Conservation (phyloP, 257 asterid species). For the Schizonepeta tenuifolia region DNA sequence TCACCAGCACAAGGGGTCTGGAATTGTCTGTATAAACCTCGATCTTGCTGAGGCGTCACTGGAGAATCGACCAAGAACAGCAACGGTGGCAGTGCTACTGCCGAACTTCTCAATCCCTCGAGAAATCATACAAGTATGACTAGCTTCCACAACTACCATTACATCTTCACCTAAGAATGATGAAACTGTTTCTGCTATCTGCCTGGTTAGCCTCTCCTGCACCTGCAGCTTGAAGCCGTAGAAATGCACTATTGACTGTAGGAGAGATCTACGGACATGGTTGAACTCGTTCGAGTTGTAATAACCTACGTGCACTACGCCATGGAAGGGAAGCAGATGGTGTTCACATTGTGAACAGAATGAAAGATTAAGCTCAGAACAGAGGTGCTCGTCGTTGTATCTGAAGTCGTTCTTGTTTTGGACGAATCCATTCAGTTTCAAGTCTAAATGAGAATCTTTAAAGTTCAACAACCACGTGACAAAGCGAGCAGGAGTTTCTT, state of each 20-base stretch:
- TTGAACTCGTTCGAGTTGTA: conserved; percentile 41
- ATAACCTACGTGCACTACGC: conserved; percentile 82
- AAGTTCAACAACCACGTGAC: conserved; percentile 79
- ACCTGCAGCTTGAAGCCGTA: conserved; percentile 94
- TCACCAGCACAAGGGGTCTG: conserved; percentile 40
- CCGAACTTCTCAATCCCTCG: conserved; percentile 90
- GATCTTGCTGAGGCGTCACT: conserved; percentile 61
- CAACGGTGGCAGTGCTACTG: conserved; percentile 84
- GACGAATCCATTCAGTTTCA: conserved; percentile 54
- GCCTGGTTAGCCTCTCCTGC: conserved; percentile 90
- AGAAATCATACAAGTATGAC: conserved; percentile 89
- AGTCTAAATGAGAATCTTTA: conserved; percentile 52
- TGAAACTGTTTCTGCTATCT: conserved; percentile 81
- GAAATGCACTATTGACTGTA: conserved; percentile 78
- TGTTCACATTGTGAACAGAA: conserved; percentile 93
- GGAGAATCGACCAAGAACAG: conserved; percentile 81
- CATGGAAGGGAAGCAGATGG: conserved; percentile 92
- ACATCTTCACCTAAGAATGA: conserved; percentile 75
- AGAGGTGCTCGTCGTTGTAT: conserved; percentile 39
- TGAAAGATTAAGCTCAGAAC: conserved; percentile 62
- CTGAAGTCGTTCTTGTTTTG: conserved; percentile 41
- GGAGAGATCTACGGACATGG: conserved; percentile 54
- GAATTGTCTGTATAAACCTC: conserved; percentile 70
- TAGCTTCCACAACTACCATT: conserved; percentile 87
- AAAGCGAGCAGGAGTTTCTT: conserved; percentile 75